Evolutionary conservation across 2,329 filamentous ascomycete genomes (phyloP), one percentile per base, ranked within the genome.

Genomic region (Cladosporium sp.): DNA sequence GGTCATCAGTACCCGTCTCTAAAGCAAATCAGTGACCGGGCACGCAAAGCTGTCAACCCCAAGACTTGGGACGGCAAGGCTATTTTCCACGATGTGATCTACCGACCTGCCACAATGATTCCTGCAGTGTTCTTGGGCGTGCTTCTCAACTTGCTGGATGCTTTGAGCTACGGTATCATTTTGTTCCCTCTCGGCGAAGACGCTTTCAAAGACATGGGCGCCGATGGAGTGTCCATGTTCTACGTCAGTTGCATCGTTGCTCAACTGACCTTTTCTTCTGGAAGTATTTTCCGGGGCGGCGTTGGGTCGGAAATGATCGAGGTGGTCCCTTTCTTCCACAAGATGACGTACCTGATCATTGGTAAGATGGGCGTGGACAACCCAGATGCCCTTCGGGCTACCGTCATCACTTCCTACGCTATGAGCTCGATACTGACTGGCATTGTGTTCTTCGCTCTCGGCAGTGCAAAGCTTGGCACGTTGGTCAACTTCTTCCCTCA

Each of bases 271-370:
- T 98, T 94, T 76, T 97, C 94, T 0, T 89, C 88, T 3, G 91
- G 92, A 0, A 97, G 93, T 73, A 88, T 92, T 37, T 99, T 99
- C 80, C 90, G 86, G 70, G 94, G 95, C 18, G 93, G 92, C 3
- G 88, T 99, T 66, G 95, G 95, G 5, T 98, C 95, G 2, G 95
- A 99, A 78, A 89, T 99, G 88, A 99, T 98, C 70, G 95, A 99
- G 80, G 94, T 98, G 1, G 94, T 99, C 0, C 95, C 94, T 0
- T 99, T 99, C 80, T 98, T 99, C 77, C 95, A 99, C 80, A 96
- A 94, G 74, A 99, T 99, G 94, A 93, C 95, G 0, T 88, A 89
- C 69, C 94, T 90, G 33, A 97, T 98, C 74, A 88, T 95, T 70
- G 82, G 83, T 16, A 83, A 86, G 52, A 89, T 99, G 69, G 92